Percentiles rank a stretch among this genome's conserved stretches.
Evolutionary conservation across 768 basidiomycete genomes (phyloP).

Genomic region (Pisolithus marmoratus): DNA sequence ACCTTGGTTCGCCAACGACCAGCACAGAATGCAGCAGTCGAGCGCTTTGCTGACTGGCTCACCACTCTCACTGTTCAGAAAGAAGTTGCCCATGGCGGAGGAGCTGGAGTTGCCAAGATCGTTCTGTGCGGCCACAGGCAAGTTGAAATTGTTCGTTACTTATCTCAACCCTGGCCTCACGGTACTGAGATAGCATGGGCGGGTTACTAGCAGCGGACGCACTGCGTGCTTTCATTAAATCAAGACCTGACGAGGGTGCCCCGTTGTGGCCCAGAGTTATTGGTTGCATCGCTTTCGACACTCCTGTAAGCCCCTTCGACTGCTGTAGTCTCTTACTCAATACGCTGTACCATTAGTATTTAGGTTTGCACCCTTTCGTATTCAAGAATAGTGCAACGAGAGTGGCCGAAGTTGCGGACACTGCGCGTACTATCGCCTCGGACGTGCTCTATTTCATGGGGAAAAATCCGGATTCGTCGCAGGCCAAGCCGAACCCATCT

Average conservation of each 20-base stretch:
- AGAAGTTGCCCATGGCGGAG: slow-evolving; percentile 75
- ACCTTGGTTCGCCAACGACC: neutral
- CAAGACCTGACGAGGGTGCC: slow-evolving; percentile 56
- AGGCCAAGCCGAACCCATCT: slow-evolving; percentile 23
- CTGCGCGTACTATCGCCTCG: slow-evolving; percentile 59
- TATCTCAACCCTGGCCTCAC: neutral
- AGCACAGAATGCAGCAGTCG: slow-evolving; percentile 70
- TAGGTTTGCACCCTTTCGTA: slow-evolving; percentile 79
- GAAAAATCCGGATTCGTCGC: slow-evolving; percentile 34
- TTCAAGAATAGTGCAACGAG: slow-evolving; percentile 82
- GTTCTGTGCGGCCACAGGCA: slow-evolving; percentile 89
- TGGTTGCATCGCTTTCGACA: slow-evolving; percentile 83
- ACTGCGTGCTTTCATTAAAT: slow-evolving; percentile 61
- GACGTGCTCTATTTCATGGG: slow-evolving; percentile 54
- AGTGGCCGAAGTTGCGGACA: slow-evolving; percentile 61
- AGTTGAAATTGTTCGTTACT: slow-evolving; percentile 7
- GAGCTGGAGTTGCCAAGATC: slow-evolving; percentile 65
- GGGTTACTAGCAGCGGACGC: slow-evolving; percentile 86
- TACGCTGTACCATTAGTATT: slow-evolving; percentile 48
- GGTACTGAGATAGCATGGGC: slow-evolving; percentile 67
- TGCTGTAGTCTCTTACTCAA: neutral
- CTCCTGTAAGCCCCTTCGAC: slow-evolving; percentile 59
- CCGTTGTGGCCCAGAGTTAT: slow-evolving; percentile 88
- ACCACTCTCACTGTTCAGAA: slow-evolving; percentile 81
- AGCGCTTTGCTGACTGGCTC: slow-evolving; percentile 88